These are phyloP conservation scores for Pezicula rhizophila DNA, from an alignment of 2,329 filamentous ascomycete genomes.

Conservation along the genomic window DNA sequence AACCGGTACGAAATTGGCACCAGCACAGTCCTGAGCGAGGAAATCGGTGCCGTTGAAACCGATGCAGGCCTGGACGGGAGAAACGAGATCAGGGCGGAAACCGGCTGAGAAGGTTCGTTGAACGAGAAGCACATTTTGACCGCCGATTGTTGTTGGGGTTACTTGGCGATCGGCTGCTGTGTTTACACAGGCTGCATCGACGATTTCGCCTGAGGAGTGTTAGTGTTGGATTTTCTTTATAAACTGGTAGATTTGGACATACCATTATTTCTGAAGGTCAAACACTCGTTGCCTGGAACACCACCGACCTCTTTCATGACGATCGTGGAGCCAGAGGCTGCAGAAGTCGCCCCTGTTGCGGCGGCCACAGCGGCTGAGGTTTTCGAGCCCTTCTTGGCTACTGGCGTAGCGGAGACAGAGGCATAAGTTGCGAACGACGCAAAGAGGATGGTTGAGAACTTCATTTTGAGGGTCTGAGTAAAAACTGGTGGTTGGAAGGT, in stretches of 20 bases:
- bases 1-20: conserved; percentile 19
- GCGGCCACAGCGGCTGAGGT: not conserved
- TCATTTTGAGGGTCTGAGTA: no score
- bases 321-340: conserved; percentile 21
- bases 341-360: conserved; percentile 4
- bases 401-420: no score
- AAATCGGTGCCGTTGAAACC: conserved; percentile 35
- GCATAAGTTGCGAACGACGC: no score
- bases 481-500: no score
- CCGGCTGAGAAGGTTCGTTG: conserved; percentile 32
- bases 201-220: conserved; percentile 31
- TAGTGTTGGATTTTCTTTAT: not conserved
- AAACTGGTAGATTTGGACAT: not conserved
- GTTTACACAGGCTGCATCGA: conserved; percentile 33
- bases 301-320: conserved; percentile 34
- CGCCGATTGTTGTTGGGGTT: conserved; percentile 29
- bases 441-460: no score
- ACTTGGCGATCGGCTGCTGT: conserved; percentile 34
- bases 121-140: conserved; percentile 29
- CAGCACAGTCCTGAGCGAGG: conserved; percentile 30
- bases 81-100: conserved; percentile 33
- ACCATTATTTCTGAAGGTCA: conserved; percentile 39
- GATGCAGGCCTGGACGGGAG: conserved; percentile 30
- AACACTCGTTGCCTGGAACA: conserved; percentile 22
- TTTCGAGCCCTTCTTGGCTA: not conserved